Percentiles rank a stretch among this genome's conserved stretches.
Evolutionary conservation across 2,329 filamentous ascomycete species (phyloP).

Genomic region (Tolypocladium cylindrosporum): DNA sequence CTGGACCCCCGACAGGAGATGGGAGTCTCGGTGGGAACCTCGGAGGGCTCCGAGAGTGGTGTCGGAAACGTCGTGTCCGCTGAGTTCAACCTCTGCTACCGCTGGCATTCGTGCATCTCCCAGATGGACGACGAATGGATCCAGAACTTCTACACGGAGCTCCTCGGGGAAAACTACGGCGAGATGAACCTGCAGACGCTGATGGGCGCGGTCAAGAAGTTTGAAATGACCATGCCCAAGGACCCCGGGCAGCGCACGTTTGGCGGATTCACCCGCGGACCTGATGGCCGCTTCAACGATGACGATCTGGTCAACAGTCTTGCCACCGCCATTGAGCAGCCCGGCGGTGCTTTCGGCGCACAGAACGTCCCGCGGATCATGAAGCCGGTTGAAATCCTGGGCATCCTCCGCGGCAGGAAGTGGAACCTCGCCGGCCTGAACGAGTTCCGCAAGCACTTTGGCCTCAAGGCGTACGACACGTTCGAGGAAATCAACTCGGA

Average conservation of each 20-base stretch:
- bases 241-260: conserved; percentile 65
- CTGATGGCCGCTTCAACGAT: conserved; percentile 62
- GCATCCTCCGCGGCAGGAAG: conserved; percentile 64
- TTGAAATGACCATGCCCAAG: conserved; percentile 47
- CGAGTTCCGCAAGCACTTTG: conserved; percentile 77
- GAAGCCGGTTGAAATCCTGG: conserved; percentile 68
- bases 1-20: conserved; percentile 67
- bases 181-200: conserved; percentile 52
- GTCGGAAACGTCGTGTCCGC: conserved; percentile 76
- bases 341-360: conserved; percentile 63
- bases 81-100: conserved; percentile 82
- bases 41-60: conserved; percentile 54
- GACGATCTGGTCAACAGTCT: conserved; percentile 67
- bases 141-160: conserved; percentile 52
- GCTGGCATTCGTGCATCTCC: conserved; percentile 74
- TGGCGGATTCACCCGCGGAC: conserved; percentile 51
- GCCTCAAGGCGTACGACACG: conserved; percentile 61
- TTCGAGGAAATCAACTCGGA: conserved; percentile 83
- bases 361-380: conserved; percentile 66
- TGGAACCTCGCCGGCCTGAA: conserved; percentile 76
- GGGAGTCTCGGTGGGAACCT: conserved; percentile 42
- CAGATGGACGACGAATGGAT: conserved; percentile 71
- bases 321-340: conserved; percentile 61
- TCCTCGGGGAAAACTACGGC: conserved; percentile 46
- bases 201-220: conserved; percentile 50